phyloP scores from a whole-genome alignment of 2,329 filamentous ascomycete genomes.

The Cordyceps fumosorosea region DNA sequence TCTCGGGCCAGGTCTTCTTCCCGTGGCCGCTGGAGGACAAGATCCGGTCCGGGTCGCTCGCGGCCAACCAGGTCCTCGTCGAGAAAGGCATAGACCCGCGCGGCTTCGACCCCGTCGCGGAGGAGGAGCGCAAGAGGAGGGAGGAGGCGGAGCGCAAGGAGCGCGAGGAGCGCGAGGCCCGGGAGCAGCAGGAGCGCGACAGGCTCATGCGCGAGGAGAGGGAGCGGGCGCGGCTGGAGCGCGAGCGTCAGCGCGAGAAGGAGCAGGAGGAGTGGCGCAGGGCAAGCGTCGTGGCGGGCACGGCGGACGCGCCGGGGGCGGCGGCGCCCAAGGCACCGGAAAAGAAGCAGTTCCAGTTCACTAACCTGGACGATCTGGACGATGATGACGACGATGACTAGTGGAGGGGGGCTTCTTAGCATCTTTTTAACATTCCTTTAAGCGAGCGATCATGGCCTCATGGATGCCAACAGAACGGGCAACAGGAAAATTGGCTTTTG shows the following conservation, averaged over 20 bases:
- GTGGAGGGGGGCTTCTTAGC: neutral
- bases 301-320: constrained; percentile 20
- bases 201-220: constrained; percentile 33
- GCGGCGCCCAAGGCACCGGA: constrained; percentile 25
- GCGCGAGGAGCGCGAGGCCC: constrained; percentile 40
- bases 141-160: constrained; percentile 44
- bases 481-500: constrained; percentile 2
- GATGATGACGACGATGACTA: constrained; percentile 38
- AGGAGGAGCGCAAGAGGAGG: constrained; percentile 43
- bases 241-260: constrained; percentile 36
- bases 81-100: constrained; percentile 57
- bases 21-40: constrained; percentile 71
- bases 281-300: constrained; percentile 27
- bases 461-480: neutral
- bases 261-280: constrained; percentile 36
- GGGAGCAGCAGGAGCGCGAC: constrained; percentile 41
- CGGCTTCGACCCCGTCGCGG: constrained; percentile 50
- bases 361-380: constrained; percentile 46
- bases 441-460: constrained; percentile 7
- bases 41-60: constrained; percentile 63
- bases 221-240: constrained; percentile 33
- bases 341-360: constrained; percentile 52
- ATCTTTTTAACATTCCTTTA: neutral
- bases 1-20: constrained; percentile 55
- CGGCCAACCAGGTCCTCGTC: constrained; percentile 53